Evolutionary conservation across 129 eudicot genomes (phyloP).

Genomic region (Helianthus annuus): HanXRQr2.0-SUNRISE NC_035445.2:147338745-147339244

Average conservation of each 20-base stretch:
- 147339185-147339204: constrained; percentile 29
- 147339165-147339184: constrained; percentile 44
- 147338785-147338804: constrained; percentile 44
- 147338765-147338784: constrained; percentile 53
- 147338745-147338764: constrained; percentile 65
- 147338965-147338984: constrained; percentile 50
- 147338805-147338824: constrained; percentile 31
- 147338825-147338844: constrained; percentile 37
- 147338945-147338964: constrained; percentile 36
- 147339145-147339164: constrained; percentile 91
- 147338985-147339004: constrained; percentile 31
- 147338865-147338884: constrained; percentile 88
- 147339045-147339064: constrained; percentile 32
- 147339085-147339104: constrained; percentile 77
- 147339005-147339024: constrained; percentile 36
- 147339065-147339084: constrained; percentile 52
- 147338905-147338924: constrained; percentile 90
- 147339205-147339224: constrained; percentile 30
- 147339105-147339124: constrained; percentile 40
- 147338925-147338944: constrained; percentile 52
- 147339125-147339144: constrained; percentile 55
- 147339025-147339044: constrained; percentile 30
- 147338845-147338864: constrained; percentile 49
- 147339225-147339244: constrained; percentile 36
- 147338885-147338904: constrained; percentile 83